Evolutionary conservation across 208 protist species (phyloP), one percentile per base, ranked within the genome.

Genomic region (Crithidia mellificae): DNA sequence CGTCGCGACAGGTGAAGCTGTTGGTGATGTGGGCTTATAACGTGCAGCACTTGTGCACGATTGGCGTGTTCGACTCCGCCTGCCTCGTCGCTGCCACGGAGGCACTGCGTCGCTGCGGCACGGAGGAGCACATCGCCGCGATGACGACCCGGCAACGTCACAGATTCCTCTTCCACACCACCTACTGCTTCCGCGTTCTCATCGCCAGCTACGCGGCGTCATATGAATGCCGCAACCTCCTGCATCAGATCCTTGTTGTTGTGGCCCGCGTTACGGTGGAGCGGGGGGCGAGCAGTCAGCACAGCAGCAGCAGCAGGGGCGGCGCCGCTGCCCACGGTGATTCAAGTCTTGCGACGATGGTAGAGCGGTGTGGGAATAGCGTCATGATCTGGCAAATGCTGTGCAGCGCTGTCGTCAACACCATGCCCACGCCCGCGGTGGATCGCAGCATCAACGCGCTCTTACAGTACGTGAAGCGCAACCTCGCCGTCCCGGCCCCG

Each of bases 371-470:
- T 50, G 39, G 9, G 50, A 22, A 53, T 17, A 68, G 68, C 22
- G 34, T 59, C 4, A 2, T 52, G 0, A 58, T 81, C 27, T 90
- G 78, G 78, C 30, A 57, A 34, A 25, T 90, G 6, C 53, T 58
- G 22, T 25, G 72, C 56, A 43, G 44, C 15, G 73, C 68, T n/a
- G 30, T 72, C 0, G 20, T 54, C 19, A 58, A 29, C 24, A 68
- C 77, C 0, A 51, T 78, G 43, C 62, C 63, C 12, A 34, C 56
- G 14, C 53, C 55, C 2, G 68, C 70, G 0, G n/a, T 83, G 0
- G 78, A 83, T 56, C 80, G 78, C 50, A 78, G 81, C 66, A 14
- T 90, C 22, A 49, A 25, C 1, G 36, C 66, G 5, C 73, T 90
- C 38, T 53, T 77, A 11, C 53, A 64, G 20, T 87, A 68, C 55